Conservation (phyloP, 805 yeast genomes). For the Blastobotrys robertii region DNA sequence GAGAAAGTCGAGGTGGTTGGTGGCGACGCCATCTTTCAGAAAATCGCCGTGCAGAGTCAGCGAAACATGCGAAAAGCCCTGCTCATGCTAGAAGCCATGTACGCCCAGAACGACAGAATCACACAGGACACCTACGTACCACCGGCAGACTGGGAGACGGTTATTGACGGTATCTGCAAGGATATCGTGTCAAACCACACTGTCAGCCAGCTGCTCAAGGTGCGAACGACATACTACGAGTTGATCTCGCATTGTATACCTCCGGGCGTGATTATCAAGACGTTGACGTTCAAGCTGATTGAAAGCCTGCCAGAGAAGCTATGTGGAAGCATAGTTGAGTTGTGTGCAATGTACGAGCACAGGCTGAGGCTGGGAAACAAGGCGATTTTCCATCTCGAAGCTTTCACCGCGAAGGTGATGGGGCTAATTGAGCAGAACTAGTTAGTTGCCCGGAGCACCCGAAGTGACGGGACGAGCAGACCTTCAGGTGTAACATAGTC, state of each 20-base stretch:
- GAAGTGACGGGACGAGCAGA: too few relatives aligned
- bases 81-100: constrained; percentile 71
- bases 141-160: constrained; percentile 84
- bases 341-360: constrained; percentile 67
- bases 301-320: constrained; percentile 19
- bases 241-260: constrained; percentile 91
- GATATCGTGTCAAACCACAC: constrained; percentile 52
- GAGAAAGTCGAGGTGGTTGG: constrained; percentile 42
- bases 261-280: constrained; percentile 66
- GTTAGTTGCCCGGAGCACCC: background rate
- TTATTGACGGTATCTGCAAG: constrained; percentile 54
- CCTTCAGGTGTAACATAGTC: background rate
- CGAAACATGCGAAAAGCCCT: constrained; percentile 74
- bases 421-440: constrained; percentile 44
- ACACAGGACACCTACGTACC: constrained; percentile 40
- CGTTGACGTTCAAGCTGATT: constrained; percentile 32
- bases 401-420: constrained; percentile 85
- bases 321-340: constrained; percentile 33
- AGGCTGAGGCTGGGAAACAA: constrained; percentile 78
- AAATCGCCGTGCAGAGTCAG: constrained; percentile 46
- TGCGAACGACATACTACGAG: constrained; percentile 66
- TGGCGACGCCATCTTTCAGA: constrained; percentile 37
- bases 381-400: constrained; percentile 90
- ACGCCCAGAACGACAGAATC: constrained; percentile 25
- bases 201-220: constrained; percentile 40